Evolutionary conservation across 805 yeast genomes (phyloP), one percentile per base, ranked within the genome.

Genomic region (Kodamaea sagamina): DNA sequence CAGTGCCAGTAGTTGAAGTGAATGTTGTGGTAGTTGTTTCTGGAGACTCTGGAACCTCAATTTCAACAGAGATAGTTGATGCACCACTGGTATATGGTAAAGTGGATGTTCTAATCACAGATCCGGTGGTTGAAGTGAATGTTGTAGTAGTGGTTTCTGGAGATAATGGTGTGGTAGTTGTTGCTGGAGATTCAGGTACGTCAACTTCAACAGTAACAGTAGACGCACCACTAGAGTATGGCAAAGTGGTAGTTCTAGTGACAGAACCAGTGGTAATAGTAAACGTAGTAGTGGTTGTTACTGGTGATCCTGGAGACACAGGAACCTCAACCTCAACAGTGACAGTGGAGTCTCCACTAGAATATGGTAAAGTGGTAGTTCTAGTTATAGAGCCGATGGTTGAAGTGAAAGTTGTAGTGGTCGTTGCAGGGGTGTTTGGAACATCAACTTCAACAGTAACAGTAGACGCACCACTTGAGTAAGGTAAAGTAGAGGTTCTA

Each of bases 121-220:
- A 22, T 3, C 35, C 32, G 3, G 39, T 36, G 8, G 44, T 36
- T 3, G 15, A n/a, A 5, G 41, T 19, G 6, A 25, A n/a, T 11
- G 36, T 32, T 15, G 41, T n/a, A n/a, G n/a, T n/a, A n/a, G n/a
- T n/a, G n/a, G n/a, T n/a, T n/a, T n/a, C n/a, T n/a, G n/a, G n/a
- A n/a, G n/a, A n/a, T n/a, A n/a, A n/a, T n/a, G n/a, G n/a, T n/a
- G n/a, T 36, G n/a, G 39, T 39, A 10, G 22, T 25, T 15, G 29
- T 25, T 17, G 6, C 17, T 21, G n/a, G n/a, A n/a, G n/a, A n/a
- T n/a, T n/a, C n/a, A n/a, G 24, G 24, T 21, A 38, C 39, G 17
- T 38, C 36, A 2, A 43, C 37, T 10, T 25, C 46, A 15, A 43
- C 46, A 10, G 44, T 35, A 5, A 44, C 26, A 6, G 44, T 40